Base-by-base conservation (phyloP, 768 basidiomycete genomes). In the Lactarius deliciosus region DNA sequence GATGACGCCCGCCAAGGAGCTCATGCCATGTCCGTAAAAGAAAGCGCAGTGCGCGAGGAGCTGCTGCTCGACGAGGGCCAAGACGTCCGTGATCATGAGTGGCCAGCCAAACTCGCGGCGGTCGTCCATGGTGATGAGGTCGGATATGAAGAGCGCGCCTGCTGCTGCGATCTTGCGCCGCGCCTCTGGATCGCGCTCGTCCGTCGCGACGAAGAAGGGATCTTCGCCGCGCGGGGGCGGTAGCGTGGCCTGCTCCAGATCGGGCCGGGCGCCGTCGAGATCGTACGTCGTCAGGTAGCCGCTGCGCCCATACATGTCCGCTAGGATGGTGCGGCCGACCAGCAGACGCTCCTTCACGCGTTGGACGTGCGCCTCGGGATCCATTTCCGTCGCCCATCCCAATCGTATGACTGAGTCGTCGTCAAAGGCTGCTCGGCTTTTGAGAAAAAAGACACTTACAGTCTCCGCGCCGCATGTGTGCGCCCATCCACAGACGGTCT, bases 391-490 rank as follows among this genome's bases (percentile, higher is more conserved):
- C 30, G 28, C 75, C 78, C 79, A 81, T 43, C 71, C 68, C 47
- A 74, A 66, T 22, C 74, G 73, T 41, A 78, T 71, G 30, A 77
- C 77, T 74, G 64, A 36, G 61, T 18, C 32, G 16, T 18, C 16
- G 6, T 30, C 30, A 32, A 41, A 41, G 60, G 6, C n/a, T 67
- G 34, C n/a, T 69, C 11, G 28, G 43, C 5, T 20, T 32, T 30
- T 13, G 28, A 15, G 53, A 20, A 36, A 20, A 57, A 22, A 53
- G 58, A 10, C 7, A 69, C 77, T 74, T 58, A 80, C 79, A 80
- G 55, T 80, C 79, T 56, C 79, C 79, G 30, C 79, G 77, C 22
- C 79, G 79, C 80, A 81, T 81, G 55, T 80, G 79, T 8, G 76
- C 78, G 15, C 73, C 76, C 77, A 80, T 77, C 80, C 79, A 80